These are phyloP conservation scores for Punctularia strigosozonata DNA, from an alignment of 768 basidiomycete genomes.

Conservation along the genomic window DNA sequence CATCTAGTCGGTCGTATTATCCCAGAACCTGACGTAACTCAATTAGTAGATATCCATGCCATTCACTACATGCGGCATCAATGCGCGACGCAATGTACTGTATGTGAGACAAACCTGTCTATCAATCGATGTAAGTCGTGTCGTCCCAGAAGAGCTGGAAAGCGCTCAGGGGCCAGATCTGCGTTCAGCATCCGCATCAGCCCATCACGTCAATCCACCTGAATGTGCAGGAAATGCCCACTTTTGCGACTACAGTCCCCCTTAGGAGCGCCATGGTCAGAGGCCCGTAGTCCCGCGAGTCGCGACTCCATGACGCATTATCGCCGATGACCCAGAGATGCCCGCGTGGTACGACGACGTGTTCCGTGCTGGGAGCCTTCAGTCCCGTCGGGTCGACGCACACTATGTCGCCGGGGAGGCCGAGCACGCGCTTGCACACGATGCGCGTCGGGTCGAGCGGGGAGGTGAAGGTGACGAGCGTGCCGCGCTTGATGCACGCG, in stretches of 20 bases:
- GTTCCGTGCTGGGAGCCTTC: slow-evolving; percentile 52
- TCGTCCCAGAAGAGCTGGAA: slow-evolving; percentile 18
- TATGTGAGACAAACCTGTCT: too few species aligned
- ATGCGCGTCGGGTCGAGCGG: slow-evolving; percentile 53
- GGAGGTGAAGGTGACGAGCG: slow-evolving; percentile 61
- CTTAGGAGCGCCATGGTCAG: slow-evolving; percentile 73
- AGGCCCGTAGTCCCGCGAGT: slow-evolving; percentile 90
- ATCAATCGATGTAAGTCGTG: slow-evolving; percentile 15
- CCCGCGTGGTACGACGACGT: slow-evolving; percentile 71
- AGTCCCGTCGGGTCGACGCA: slow-evolving; percentile 79
- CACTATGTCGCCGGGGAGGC: slow-evolving; percentile 79
- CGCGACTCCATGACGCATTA: slow-evolving; percentile 70
- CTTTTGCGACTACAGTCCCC: slow-evolving; percentile 55
- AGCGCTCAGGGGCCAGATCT: slow-evolving; percentile 17
- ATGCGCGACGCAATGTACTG: too few species aligned
- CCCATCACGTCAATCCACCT: background rate
- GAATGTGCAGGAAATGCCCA: slow-evolving; percentile 19
- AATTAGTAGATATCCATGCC: too few species aligned
- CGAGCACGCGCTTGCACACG: slow-evolving; percentile 85
- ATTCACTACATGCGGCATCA: too few species aligned
- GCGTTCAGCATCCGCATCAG: slow-evolving; percentile 1
- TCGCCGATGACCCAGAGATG: slow-evolving; percentile 91
- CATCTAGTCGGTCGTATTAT: too few species aligned
- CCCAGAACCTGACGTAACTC: too few species aligned
- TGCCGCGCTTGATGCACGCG: slow-evolving; percentile 50